Conservation (phyloP, 1,284 basidiomycete genomes). For the Thecaphora thlaspeos region DNA sequence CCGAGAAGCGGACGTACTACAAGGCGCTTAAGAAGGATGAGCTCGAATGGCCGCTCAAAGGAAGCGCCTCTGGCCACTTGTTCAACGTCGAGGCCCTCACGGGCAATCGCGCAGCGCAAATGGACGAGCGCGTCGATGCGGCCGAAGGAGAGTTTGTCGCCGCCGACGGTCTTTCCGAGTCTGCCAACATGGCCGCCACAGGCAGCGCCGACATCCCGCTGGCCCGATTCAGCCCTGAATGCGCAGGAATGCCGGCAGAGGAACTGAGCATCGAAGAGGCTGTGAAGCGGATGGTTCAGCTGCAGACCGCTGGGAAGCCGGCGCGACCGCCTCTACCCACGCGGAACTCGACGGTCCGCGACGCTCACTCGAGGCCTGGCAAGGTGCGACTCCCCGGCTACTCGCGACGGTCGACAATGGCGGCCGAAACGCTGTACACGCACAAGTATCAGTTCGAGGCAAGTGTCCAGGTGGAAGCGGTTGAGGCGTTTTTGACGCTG, state of each 20-base stretch:
- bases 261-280: slow-evolving; percentile 38
- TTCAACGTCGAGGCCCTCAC: too few species aligned
- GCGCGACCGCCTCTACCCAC: neutral
- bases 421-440: slow-evolving; percentile 25
- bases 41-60: slow-evolving; percentile 40
- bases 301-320: slow-evolving; percentile 8
- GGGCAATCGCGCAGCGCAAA: too few species aligned
- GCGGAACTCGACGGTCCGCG: slow-evolving; percentile 16
- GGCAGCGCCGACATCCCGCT: too few species aligned
- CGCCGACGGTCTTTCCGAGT: too few species aligned
- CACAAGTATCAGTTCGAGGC: slow-evolving; percentile 39
- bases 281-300: slow-evolving; percentile 26
- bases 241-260: neutral
- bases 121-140: too few species aligned
- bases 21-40: slow-evolving; percentile 36
- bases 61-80: neutral
- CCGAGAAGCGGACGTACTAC: slow-evolving; percentile 38
- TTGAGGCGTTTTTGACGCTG: slow-evolving; percentile 31
- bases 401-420: slow-evolving; percentile 17
- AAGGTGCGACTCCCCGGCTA: slow-evolving; percentile 28
- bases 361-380: slow-evolving; percentile 16
- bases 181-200: too few species aligned
- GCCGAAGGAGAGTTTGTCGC: too few species aligned
- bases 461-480: slow-evolving; percentile 21
- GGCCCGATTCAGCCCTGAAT: too few species aligned